phyloP scores from a whole-genome alignment of 768 basidiomycete species.

The Symmetrospora coprosmae region DNA sequence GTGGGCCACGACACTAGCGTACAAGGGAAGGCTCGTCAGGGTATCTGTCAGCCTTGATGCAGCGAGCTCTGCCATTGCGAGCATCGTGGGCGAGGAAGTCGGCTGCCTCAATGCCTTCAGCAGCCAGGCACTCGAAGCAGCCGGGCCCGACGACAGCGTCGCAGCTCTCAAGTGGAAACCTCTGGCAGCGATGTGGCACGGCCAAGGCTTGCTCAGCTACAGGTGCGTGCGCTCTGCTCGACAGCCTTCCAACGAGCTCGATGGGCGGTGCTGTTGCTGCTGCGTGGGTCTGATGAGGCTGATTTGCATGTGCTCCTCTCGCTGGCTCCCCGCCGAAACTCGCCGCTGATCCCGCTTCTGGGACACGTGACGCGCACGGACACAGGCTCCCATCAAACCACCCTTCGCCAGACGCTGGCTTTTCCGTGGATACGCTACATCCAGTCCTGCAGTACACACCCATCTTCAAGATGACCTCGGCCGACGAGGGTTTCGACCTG shows the following conservation, averaged over 20 bases:
- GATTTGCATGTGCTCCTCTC: no score
- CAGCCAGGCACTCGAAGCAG: not conserved
- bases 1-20: conserved; percentile 2
- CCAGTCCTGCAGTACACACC: conserved; percentile 13
- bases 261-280: no score
- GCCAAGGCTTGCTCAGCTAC: not conserved
- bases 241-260: no score
- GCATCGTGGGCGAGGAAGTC: not conserved
- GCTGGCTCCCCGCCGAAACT: not conserved
- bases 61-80: not conserved
- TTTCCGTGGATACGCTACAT: conserved; percentile 7
- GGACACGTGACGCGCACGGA: not conserved
- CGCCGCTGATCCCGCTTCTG: not conserved
- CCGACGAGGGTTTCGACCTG: conserved; percentile 1
- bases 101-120: not conserved
- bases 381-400: conserved; percentile 1
- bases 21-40: not conserved
- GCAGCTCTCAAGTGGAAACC: conserved; percentile 1
- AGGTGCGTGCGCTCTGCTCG: not conserved
- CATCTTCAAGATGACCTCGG: conserved; percentile 8
- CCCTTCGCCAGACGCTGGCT: conserved; percentile 3
- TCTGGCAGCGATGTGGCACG: conserved; percentile 3
- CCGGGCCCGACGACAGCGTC: no score
- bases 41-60: not conserved
- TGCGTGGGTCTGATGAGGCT: no score